Base-by-base conservation (phyloP, 352 stramenopile species). In the Pythium plurisporium region DNA sequence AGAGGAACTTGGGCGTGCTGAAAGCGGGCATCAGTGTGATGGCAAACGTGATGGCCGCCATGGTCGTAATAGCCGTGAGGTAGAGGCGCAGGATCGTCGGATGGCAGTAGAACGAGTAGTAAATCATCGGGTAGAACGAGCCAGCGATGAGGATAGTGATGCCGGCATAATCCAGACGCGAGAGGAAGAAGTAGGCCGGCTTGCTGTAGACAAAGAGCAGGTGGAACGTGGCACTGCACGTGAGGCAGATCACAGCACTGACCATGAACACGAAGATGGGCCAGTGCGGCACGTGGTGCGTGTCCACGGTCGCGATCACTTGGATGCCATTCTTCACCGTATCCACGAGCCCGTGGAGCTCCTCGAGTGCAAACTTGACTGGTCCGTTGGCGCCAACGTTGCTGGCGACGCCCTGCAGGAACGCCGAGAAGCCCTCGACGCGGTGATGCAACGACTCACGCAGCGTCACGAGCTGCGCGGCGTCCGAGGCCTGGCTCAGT, bases 61-160 rank as follows among this genome's bases (percentile, higher is more conserved):
- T 75, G 23, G 71, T 67, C 27, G 77, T 84, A 59, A 91, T 88
- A 31, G 73, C 70, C 48, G 68, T 72, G 27, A 93, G 70, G 54
- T 92, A 93, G 19, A 75, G 53, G n/a, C 61, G 79, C 22, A 75
- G 69, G 25, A 84, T 55, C 65, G 70, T 82, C 61, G 76, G 78
- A 47, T 88, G 67, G 69, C 86, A 95, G 72, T 93, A 93, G 65
- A 95, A 94, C 67, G 81, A 87, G 73, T 94, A 93, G 79, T 92
- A 95, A 62, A 94, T 88, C 58, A 92, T 72, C 11, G 86, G 86
- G 55, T 91, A 91, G 70, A 91, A 94, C 10, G 82, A 91, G 19
- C 82, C 86, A 15, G 81, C 82, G 46, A 95, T 92, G 49, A 95
- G 76, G 65, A 92, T 82, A 52, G 84, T 89, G 70, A 95, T 95